A percentile compares a stretch with the other conserved stretches of the same genome.
phyloP scores from a whole-genome alignment of 139 green algal genomes.

The Spirogloea muscicola region DNA sequence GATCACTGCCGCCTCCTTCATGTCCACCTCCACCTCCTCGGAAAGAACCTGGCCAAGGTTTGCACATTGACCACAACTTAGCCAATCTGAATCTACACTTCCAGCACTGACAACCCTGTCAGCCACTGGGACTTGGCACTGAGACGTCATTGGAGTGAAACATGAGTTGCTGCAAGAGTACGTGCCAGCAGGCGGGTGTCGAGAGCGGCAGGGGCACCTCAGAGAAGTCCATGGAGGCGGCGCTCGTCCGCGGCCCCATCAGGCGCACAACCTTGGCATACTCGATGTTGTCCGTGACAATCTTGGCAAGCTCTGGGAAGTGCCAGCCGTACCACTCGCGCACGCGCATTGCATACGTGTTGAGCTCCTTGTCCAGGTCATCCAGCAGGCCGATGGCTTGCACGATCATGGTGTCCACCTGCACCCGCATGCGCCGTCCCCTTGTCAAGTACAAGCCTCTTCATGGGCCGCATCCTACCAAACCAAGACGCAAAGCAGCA shows the following conservation, averaged over 20 bases:
- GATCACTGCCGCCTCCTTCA: constrained; percentile 90
- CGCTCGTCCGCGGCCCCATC: constrained; percentile 84
- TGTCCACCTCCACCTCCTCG: constrained; percentile 81
- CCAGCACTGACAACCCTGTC: too few species aligned
- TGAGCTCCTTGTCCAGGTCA: constrained; percentile 99
- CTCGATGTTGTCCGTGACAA: constrained; percentile 93
- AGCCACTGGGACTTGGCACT: too few species aligned
- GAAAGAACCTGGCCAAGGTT: constrained; percentile 66
- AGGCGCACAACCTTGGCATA: constrained; percentile 88
- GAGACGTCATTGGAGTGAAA: too few species aligned
- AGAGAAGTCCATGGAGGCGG: constrained; percentile 80
- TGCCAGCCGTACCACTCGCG: constrained; percentile 99
- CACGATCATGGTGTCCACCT: constrained; percentile 77
- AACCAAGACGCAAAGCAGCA: too few species aligned
- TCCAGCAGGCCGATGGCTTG: constrained; percentile 97
- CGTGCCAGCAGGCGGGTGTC: too few species aligned
- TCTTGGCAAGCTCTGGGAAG: constrained; percentile 98
- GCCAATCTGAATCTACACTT: too few species aligned
- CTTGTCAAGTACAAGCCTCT: too few species aligned
- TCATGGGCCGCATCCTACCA: too few species aligned
- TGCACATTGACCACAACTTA: too few species aligned
- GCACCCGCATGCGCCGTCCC: too few species aligned
- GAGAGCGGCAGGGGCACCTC: too few species aligned
- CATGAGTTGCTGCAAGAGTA: too few species aligned
- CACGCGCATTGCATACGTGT: constrained; percentile 99